These are phyloP conservation scores for Avena eriantha DNA, from an alignment of 176 grass and related monocot species.

Conservation along the genomic window DNA sequence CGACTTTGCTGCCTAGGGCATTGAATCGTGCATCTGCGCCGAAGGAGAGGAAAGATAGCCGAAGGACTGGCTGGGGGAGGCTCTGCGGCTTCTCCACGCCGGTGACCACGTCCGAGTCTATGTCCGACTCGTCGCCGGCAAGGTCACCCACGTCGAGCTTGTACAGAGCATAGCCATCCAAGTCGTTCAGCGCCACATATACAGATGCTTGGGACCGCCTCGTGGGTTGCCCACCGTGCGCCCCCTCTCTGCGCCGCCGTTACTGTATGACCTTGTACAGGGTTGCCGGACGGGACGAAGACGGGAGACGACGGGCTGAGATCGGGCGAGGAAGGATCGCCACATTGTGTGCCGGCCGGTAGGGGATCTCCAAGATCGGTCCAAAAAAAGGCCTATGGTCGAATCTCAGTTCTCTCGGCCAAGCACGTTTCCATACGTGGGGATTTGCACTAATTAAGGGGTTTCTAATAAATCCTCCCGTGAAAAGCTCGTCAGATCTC, in stretches of 20 bases:
- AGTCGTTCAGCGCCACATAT: neutral
- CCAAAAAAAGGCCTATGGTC: no score
- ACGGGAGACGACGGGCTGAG: neutral
- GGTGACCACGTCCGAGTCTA: no score
- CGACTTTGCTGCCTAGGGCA: neutral
- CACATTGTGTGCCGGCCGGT: neutral
- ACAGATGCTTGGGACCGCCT: neutral
- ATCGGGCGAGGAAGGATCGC: neutral
- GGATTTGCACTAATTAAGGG: no score
- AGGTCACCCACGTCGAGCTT: neutral
- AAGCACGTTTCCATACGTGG: no score
- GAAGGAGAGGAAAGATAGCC: neutral
- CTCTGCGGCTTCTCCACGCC: neutral
- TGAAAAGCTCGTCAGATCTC: no score
- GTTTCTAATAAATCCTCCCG: no score
- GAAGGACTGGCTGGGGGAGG: neutral
- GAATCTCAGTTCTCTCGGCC: no score
- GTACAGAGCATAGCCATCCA: neutral
- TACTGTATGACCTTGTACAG: neutral
- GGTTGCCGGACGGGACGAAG: neutral
- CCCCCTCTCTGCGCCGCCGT: no score
- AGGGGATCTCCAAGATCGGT: no score
- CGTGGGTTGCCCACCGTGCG: no score
- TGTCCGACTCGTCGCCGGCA: neutral
- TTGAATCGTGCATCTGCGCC: neutral